These are phyloP conservation scores for Tilletia caries DNA, from an alignment of 1,284 basidiomycete genomes.

Conservation along the genomic window DNA sequence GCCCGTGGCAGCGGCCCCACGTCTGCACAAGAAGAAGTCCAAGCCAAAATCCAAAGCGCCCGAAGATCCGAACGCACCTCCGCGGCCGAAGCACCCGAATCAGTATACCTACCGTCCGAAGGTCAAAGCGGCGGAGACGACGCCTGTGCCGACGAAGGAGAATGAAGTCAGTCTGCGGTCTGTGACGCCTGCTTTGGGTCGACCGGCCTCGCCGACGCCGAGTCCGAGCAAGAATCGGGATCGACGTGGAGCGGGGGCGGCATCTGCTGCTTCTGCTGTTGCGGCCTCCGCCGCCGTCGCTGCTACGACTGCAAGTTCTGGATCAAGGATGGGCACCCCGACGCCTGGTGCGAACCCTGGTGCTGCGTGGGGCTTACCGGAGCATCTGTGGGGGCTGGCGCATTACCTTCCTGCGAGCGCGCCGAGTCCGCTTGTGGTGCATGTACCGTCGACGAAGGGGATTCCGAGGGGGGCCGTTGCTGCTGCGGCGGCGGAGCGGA, in stretches of 20 bases:
- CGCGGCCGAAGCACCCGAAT: conserved; percentile 57
- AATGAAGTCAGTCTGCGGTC: conserved; percentile 18
- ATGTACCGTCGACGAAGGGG: conserved; percentile 13
- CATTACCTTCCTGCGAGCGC: conserved; percentile 73
- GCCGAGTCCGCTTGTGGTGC: conserved; percentile 55
- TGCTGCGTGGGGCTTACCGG: conserved; percentile 84
- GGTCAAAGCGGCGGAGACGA: conserved; percentile 29
- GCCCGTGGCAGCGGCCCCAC: not conserved
- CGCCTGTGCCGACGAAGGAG: conserved; percentile 19
- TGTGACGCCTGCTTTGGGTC: conserved; percentile 12
- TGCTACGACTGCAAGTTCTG: not conserved
- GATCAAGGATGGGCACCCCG: conserved; percentile 62
- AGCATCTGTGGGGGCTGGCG: conserved; percentile 84
- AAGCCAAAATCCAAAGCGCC: not conserved
- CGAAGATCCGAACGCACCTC: conserved; percentile 9
- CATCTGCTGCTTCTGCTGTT: too few species aligned
- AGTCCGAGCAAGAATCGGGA: conserved; percentile 38
- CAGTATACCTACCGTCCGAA: conserved; percentile 64
- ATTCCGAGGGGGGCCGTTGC: conserved; percentile 6
- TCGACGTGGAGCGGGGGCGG: conserved; percentile 19
- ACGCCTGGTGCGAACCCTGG: conserved; percentile 66
- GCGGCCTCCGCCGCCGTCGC: too few species aligned
- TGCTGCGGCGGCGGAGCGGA: not conserved
- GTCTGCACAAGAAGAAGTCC: conserved; percentile 9
- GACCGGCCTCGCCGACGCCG: conserved; percentile 33